Percentiles rank a stretch among this genome's conserved stretches.
These are phyloP conservation scores for Rhodotorula taiwanensis DNA, from an alignment of 768 basidiomycete genomes.

Conservation along the genomic window DNA sequence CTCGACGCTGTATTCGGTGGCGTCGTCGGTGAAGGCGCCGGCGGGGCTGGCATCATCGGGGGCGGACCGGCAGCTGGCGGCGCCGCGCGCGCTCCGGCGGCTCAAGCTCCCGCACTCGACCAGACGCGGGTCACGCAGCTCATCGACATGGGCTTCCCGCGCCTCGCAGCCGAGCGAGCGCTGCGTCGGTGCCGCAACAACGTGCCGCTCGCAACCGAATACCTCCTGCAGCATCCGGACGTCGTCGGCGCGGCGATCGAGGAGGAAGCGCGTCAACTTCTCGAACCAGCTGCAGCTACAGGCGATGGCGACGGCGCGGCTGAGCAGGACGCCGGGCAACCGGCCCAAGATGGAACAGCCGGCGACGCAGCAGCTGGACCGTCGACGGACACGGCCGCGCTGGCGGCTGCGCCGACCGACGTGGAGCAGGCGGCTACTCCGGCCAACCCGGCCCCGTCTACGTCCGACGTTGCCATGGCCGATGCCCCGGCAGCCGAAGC, in stretches of 20 bases:
- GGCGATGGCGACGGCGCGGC: background rate
- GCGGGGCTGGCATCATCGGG: constrained; percentile 17
- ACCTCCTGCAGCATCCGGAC: constrained; percentile 73
- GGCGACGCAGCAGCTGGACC: no score
- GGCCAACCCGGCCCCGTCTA: constrained; percentile 29
- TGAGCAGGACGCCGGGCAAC: constrained; percentile 31
- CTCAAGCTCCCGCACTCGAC: constrained; percentile 53
- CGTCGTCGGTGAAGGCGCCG: background rate
- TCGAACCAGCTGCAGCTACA: constrained; percentile 3
- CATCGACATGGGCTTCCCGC: constrained; percentile 93
- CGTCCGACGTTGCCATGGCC: constrained; percentile 40
- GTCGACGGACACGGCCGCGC: background rate
- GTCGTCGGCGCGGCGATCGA: constrained; percentile 49
- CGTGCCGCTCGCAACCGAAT: constrained; percentile 76
- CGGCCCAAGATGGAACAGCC: background rate
- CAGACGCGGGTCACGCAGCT: constrained; percentile 65
- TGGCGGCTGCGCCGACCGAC: constrained; percentile 22
- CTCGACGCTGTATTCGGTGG: constrained; percentile 17
- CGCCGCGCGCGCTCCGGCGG: constrained; percentile 25
- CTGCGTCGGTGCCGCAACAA: constrained; percentile 80
- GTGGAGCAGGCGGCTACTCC: constrained; percentile 16
- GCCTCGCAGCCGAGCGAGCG: constrained; percentile 77
- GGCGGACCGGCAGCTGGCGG: constrained; percentile 35
- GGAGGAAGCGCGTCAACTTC: constrained; percentile 11
- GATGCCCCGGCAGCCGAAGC: constrained; percentile 4